phyloP scores from a whole-genome alignment of 2,329 filamentous ascomycete genomes.

The Byssothecium circinans region DNA sequence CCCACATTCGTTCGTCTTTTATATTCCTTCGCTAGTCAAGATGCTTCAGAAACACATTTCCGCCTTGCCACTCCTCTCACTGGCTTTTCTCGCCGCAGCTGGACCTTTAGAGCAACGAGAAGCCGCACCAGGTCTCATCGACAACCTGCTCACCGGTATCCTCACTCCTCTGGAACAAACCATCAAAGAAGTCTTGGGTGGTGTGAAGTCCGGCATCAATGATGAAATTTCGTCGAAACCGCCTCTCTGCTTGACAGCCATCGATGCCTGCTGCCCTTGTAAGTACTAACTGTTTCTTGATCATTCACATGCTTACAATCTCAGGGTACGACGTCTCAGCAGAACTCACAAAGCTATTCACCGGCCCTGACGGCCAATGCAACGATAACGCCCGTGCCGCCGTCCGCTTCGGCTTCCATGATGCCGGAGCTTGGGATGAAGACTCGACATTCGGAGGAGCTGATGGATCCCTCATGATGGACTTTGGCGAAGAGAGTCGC shows the following conservation, averaged over 20 bases:
- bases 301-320: constrained; percentile 8
- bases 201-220: constrained; percentile 29
- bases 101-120: constrained; percentile 26
- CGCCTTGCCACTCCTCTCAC: constrained; percentile 19
- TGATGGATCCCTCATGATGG: constrained; percentile 47
- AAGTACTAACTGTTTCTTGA: constrained; percentile 7
- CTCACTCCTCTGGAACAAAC: constrained; percentile 19
- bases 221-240: constrained; percentile 26
- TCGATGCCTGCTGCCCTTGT: constrained; percentile 39
- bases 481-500: constrained; percentile 40
- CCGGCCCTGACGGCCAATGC: constrained; percentile 27
- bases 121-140: constrained; percentile 24
- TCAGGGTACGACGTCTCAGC: constrained; percentile 36
- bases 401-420: constrained; percentile 41
- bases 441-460: constrained; percentile 42
- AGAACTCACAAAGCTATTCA: constrained; percentile 31
- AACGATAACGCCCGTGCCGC: constrained; percentile 41
- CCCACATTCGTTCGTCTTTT: background rate
- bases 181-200: constrained; percentile 33
- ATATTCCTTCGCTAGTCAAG: constrained; percentile 1
- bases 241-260: constrained; percentile 16
- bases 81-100: constrained; percentile 19
- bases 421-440: constrained; percentile 41
- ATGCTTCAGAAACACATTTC: constrained; percentile 21
- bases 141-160: constrained; percentile 25